These are phyloP conservation scores for Aaosphaeria pasadenensis DNA, from an alignment of 2,329 filamentous ascomycete species.

Conservation along the genomic window DNA sequence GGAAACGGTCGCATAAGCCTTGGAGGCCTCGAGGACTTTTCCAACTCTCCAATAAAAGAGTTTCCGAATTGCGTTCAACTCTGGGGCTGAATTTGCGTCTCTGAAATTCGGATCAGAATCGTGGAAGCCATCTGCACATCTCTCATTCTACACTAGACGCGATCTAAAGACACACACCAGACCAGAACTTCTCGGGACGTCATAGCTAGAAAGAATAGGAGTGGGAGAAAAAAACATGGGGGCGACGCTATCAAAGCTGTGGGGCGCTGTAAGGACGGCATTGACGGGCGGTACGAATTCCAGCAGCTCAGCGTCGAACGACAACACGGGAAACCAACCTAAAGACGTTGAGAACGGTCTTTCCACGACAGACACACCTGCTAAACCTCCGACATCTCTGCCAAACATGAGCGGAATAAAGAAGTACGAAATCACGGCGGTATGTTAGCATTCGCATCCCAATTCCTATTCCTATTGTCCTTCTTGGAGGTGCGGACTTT, in stretches of 20 bases:
- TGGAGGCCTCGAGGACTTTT: neutral
- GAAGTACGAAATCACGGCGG: conserved; percentile 35
- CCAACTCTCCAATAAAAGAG: too few relatives aligned
- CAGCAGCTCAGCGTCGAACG: conserved; percentile 5
- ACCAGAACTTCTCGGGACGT: conserved; percentile 21
- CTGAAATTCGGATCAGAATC: neutral
- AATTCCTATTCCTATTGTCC: too few relatives aligned
- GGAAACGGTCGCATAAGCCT: neutral
- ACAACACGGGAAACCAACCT: conserved; percentile 7
- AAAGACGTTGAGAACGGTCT: conserved; percentile 13
- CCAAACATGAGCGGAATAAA: conserved; percentile 26
- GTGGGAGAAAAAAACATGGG: conserved; percentile 13
- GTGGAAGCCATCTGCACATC: too few relatives aligned
- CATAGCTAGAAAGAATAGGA: conserved; percentile 7
- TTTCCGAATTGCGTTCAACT: neutral
- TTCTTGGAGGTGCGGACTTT: conserved; percentile 1
- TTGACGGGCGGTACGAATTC: conserved; percentile 11
- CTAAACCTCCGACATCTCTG: conserved; percentile 8
- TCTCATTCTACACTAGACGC: neutral
- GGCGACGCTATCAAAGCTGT: conserved; percentile 32
- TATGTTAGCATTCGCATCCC: conserved; percentile 13
- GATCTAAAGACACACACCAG: neutral
- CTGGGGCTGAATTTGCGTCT: neutral
- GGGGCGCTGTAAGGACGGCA: conserved; percentile 20
- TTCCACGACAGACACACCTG: conserved; percentile 8